Percentiles rank a stretch among this genome's conserved stretches.
phyloP scores from a whole-genome alignment of 2,329 filamentous ascomycete genomes.

The Talaromyces amestolkiae region DNA sequence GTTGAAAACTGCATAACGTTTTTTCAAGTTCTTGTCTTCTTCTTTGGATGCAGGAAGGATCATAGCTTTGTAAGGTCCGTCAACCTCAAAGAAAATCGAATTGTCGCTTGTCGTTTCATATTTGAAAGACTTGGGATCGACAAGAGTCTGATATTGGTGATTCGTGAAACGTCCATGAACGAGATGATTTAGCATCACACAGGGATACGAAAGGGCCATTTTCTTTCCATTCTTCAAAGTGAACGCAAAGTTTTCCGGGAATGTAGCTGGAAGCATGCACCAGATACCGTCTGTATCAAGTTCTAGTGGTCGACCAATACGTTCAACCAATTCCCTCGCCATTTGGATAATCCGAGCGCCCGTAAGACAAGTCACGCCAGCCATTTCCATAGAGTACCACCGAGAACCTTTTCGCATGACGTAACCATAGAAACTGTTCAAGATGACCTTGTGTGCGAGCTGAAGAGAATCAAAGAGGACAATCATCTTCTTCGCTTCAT shows the following conservation, averaged over 20 bases:
- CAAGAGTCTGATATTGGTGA: conserved; percentile 90
- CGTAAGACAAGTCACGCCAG: conserved; percentile 94
- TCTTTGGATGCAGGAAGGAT: conserved; percentile 95
- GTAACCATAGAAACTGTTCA: conserved; percentile 99
- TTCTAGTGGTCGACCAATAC: conserved; percentile 87
- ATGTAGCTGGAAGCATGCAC: conserved; percentile 96
- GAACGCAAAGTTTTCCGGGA: conserved; percentile 94
- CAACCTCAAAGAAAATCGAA: conserved; percentile 98
- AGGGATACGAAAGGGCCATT: conserved; percentile 92
- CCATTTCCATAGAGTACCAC: conserved; percentile 99
- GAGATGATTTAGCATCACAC: conserved; percentile 97
- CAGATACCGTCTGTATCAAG: conserved; percentile 98
- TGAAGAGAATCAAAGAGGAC: conserved; percentile 93
- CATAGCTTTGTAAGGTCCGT: conserved; percentile 97
- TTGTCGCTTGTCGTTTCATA: conserved; percentile 99
- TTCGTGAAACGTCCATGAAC: conserved; percentile 96
- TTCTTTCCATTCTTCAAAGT: conserved; percentile 96
- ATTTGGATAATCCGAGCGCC: conserved; percentile 96
- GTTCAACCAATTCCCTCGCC: conserved; percentile 87
- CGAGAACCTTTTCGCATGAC: conserved; percentile 98
- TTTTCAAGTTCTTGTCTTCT: conserved; percentile 99
- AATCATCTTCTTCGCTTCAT: conserved; percentile 98
- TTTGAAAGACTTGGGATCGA: conserved; percentile 73
- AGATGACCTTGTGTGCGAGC: conserved; percentile 95
- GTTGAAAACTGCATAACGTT: conserved; percentile 98